Evolutionary conservation across 768 basidiomycete genomes (phyloP).

Genomic region (Naematelia encephala): DNA sequence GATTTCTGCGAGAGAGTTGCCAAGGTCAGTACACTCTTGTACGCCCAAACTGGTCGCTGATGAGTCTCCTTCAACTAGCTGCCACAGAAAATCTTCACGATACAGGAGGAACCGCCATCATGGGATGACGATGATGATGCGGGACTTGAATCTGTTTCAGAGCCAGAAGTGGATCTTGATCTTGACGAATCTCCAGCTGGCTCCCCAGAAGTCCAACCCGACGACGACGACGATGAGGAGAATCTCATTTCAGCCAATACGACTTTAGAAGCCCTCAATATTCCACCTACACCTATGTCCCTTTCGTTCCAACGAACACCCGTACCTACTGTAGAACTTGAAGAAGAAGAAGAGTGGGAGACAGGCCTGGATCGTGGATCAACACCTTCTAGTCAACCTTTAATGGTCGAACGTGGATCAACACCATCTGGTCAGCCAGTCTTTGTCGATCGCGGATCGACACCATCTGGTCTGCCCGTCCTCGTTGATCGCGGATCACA

Average conservation of each 20-base stretch:
- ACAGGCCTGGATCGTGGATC: background rate
- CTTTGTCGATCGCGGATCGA: background rate
- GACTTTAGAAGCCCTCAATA: background rate
- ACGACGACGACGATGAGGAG: background rate
- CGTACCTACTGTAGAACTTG: too few species aligned
- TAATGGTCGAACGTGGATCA: background rate
- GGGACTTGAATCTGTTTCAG: constrained; percentile 79
- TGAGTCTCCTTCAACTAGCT: constrained; percentile 52
- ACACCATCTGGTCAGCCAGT: background rate
- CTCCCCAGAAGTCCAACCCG: background rate
- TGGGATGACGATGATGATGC: constrained; percentile 67
- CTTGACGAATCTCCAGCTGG: constrained; percentile 38
- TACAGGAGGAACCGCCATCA: constrained; percentile 80
- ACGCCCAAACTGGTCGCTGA: background rate
- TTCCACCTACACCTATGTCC: background rate
- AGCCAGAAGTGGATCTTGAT: constrained; percentile 60
- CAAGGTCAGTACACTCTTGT: constrained; percentile 65
- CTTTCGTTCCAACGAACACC: background rate
- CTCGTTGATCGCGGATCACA: background rate
- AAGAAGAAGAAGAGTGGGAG: background rate
- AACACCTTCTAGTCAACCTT: background rate
- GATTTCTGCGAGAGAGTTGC: constrained; percentile 71
- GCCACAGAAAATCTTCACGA: constrained; percentile 69
- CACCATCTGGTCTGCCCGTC: background rate
- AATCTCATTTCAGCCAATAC: background rate